Evolutionary conservation across 2,329 filamentous ascomycete genomes (phyloP), one percentile per base, ranked within the genome.

Genomic region (Didymella exigua): DNA sequence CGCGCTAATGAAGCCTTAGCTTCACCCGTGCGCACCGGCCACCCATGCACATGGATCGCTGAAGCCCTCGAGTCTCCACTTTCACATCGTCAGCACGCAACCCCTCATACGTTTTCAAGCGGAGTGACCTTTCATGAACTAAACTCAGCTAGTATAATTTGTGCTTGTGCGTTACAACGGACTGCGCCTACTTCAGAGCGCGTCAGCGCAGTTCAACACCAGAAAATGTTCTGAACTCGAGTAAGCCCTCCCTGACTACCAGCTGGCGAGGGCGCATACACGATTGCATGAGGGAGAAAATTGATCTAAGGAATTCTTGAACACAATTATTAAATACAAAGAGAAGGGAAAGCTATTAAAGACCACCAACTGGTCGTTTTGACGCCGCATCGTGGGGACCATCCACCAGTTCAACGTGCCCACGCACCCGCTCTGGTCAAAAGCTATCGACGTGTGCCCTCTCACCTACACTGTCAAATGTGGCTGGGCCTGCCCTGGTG

Each of bases 1-100:
- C 56, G 61, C 65, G 65, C 62, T 65, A 66, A 49, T 21, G 45
- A 43, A 51, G 31, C 54, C 34, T 49, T 46, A 49, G 52, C 49
- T 34, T 43, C 45, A 31, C 33, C 62, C 49, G 36, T 40, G 42
- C 43, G 16, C 49, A 44, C 26, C 24, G 34, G 48, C 46, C 36
- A 41, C 46, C 41, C n/a, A n/a, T n/a, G n/a, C n/a, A n/a, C n/a
- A n/a, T n/a, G n/a, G n/a, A n/a, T n/a, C n/a, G n/a, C n/a, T 24
- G 8, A 21, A 29, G 30, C 31, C 7, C 18, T 38, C 21, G 9
- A 23, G 40, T 21, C 29, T 44, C 41, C 29, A 4, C 41, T 19
- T 16, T 30, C 6, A 30, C 40, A 42, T n/a, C 18, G n/a, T 16
- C 29, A 44, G 3, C 18, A 13, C 16, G 21, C 30, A 7, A 16